Percentiles rank a stretch among this genome's conserved stretches.
Evolutionary conservation across 306 rosid genomes (phyloP).

Genomic region (Begonia fuchsioides): DNA sequence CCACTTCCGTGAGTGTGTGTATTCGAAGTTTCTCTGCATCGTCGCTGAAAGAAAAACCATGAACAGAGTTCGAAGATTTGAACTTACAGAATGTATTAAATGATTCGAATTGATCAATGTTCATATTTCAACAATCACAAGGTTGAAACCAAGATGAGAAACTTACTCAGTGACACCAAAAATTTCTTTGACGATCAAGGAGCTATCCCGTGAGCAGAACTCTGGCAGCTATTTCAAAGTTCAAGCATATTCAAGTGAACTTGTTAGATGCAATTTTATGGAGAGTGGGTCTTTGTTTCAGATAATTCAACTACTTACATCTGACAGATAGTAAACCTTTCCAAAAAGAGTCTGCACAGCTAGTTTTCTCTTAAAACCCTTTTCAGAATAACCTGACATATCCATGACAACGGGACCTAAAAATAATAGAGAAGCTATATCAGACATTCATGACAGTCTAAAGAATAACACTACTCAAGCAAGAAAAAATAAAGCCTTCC

Average conservation of each 20-base stretch:
- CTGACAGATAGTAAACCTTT: constrained; percentile 84
- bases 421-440: constrained; percentile 10
- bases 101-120: not conserved
- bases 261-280: not conserved
- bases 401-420: constrained; percentile 91
- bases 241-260: not conserved
- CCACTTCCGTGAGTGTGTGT: constrained; percentile 66
- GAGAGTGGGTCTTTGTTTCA: too few relatives aligned
- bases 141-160: constrained; percentile 12
- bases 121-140: not conserved
- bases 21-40: constrained; percentile 70
- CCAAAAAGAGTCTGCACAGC: constrained; percentile 89
- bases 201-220: constrained; percentile 73
- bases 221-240: constrained; percentile 55
- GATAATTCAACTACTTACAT: constrained; percentile 34
- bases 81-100: too few relatives aligned
- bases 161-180: constrained; percentile 92
- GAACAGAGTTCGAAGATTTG: too few relatives aligned
- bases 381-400: constrained; percentile 73
- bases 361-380: constrained; percentile 91
- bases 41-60: constrained; percentile 30
- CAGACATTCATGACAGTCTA: too few relatives aligned
- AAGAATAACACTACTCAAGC: too few relatives aligned
- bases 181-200: constrained; percentile 77
- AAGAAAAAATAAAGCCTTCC: too few relatives aligned